Evolutionary conservation across 768 basidiomycete species (phyloP).

Genomic region (Mycena floridula): DNA sequence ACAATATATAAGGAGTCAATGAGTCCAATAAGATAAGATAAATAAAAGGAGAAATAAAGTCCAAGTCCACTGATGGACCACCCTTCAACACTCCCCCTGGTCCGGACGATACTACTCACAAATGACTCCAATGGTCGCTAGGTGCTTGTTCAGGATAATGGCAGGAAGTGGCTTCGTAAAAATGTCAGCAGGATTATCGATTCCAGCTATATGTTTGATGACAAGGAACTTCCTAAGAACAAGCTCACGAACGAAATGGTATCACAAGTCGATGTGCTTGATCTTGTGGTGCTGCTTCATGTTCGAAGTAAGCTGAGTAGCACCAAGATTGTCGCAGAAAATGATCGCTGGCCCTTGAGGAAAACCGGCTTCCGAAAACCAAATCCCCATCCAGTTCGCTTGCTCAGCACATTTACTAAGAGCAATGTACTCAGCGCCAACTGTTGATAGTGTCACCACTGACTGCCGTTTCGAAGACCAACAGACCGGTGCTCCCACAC

Average conservation of each 20-base stretch:
- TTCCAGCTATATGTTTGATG: constrained; percentile 2
- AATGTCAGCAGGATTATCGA: background rate
- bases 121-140: too few species aligned
- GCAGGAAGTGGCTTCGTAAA: background rate
- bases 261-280: constrained; percentile 11
- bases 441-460: background rate
- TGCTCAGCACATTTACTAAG: background rate
- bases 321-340: background rate
- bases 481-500: constrained; percentile 13
- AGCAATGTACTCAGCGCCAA: background rate
- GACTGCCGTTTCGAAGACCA: constrained; percentile 14
- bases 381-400: background rate
- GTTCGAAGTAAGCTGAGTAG: background rate
- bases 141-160: constrained; percentile 14
- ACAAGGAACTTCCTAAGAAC: constrained; percentile 3
- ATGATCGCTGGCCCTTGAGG: background rate
- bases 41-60: too few species aligned
- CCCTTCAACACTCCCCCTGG: background rate
- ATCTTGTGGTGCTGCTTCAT: background rate
- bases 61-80: too few species aligned
- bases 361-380: background rate
- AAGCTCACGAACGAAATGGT: constrained; percentile 7
- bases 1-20: too few species aligned
- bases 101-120: background rate
- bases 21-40: too few species aligned